A percentile compares a stretch with the other conserved stretches of the same genome.
phyloP scores from a whole-genome alignment of 2,329 filamentous ascomycete species.

The Dothideomycetidae sp. region DNA sequence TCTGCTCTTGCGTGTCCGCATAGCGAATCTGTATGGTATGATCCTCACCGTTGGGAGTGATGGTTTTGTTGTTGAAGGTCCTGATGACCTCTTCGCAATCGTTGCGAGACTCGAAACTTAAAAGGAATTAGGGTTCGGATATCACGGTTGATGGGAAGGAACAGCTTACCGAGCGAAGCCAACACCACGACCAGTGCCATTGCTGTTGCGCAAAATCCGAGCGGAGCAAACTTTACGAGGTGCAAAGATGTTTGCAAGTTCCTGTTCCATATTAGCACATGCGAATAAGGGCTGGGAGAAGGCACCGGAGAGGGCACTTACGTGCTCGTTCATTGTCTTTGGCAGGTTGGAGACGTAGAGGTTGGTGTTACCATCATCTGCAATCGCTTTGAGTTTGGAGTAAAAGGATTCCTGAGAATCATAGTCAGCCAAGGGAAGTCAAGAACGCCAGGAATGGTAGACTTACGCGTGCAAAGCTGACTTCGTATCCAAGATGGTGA shows the following conservation, averaged over 20 bases:
- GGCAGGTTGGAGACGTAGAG: constrained; percentile 96
- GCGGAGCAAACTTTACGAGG: constrained; percentile 78
- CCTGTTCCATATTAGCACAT: constrained; percentile 32
- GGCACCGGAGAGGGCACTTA: too few relatives aligned
- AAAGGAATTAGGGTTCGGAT: constrained; percentile 13
- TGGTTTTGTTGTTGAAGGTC: constrained; percentile 60
- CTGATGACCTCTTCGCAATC: constrained; percentile 81
- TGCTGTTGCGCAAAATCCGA: constrained; percentile 83
- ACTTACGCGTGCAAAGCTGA: constrained; percentile 82
- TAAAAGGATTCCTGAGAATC: constrained; percentile 81
- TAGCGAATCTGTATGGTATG: constrained; percentile 85
- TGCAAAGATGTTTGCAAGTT: constrained; percentile 63
- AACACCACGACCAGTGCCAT: constrained; percentile 89
- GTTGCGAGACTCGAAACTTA: constrained; percentile 76
- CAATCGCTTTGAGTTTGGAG: constrained; percentile 89
- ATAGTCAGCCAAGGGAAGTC: too few relatives aligned
- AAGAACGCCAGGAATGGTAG: too few relatives aligned
- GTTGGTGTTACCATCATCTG: constrained; percentile 81
- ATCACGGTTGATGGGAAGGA: constrained; percentile 2
- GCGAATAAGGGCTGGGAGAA: not conserved
- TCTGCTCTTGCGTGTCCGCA: constrained; percentile 91
- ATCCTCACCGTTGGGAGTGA: constrained; percentile 52
- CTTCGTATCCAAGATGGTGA: constrained; percentile 87
- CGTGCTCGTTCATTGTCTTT: constrained; percentile 79
- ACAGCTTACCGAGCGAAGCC: constrained; percentile 76